These are phyloP conservation scores for Tagetes erecta DNA, from an alignment of 129 eudicot genomes.

Conservation along the genomic window DNA sequence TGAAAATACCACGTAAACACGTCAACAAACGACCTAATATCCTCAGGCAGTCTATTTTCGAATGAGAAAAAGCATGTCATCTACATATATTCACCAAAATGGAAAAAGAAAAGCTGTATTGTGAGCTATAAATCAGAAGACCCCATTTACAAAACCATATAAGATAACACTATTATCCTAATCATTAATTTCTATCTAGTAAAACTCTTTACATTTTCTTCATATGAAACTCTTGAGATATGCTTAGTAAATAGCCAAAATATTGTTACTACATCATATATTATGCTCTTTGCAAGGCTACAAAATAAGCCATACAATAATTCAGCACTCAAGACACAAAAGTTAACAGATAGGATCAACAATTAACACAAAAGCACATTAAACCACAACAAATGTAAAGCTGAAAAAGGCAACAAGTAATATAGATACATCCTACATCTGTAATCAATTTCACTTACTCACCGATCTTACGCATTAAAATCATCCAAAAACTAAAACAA, in stretches of 20 bases:
- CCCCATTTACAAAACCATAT: not conserved
- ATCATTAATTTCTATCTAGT: not conserved
- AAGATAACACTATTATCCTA: not conserved
- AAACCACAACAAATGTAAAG: conserved; percentile 8
- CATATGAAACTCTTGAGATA: not conserved
- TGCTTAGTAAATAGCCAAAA: conserved; percentile 12
- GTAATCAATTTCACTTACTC: conserved; percentile 22
- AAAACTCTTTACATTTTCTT: conserved; percentile 1
- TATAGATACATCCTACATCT: not conserved
- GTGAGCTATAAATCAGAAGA: not conserved
- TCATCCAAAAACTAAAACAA: conserved; percentile 4
- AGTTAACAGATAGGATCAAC: not conserved
- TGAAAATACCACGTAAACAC: not conserved
- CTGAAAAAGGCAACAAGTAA: not conserved
- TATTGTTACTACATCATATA: not conserved
- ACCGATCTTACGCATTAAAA: conserved; percentile 5
- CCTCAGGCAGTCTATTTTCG: not conserved
- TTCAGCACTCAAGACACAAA: not conserved
- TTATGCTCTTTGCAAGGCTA: conserved; percentile 16
- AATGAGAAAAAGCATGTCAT: not conserved
- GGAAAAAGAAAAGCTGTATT: not conserved
- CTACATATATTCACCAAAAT: not conserved
- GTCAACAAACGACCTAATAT: conserved; percentile 2
- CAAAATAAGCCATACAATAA: conserved; percentile 17
- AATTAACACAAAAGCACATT: not conserved